These are phyloP conservation scores for Microsporum audouinii DNA, from an alignment of 2,329 filamentous ascomycete species.

Conservation along the genomic window DNA sequence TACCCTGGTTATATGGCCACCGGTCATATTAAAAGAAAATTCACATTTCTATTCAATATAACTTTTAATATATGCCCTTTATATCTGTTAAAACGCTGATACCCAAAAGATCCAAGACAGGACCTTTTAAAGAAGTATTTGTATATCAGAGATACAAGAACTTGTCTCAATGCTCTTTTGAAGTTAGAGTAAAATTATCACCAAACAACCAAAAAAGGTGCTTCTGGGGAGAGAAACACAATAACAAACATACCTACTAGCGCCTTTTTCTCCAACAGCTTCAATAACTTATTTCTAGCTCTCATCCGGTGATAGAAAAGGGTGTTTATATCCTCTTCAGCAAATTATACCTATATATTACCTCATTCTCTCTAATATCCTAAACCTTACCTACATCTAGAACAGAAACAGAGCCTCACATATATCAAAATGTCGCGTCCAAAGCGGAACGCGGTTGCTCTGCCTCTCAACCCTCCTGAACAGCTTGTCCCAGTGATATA, in stretches of 20 bases:
- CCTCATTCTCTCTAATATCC: too few relatives aligned
- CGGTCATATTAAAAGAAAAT: not conserved
- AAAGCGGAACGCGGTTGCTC: not conserved
- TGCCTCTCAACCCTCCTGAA: not conserved
- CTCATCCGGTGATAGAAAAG: not conserved
- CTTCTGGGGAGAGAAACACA: not conserved
- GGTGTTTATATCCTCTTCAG: not conserved
- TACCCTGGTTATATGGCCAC: not conserved
- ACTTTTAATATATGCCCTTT: not conserved
- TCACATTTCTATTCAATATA: not conserved
- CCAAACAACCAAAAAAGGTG: not conserved
- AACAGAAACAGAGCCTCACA: too few relatives aligned
- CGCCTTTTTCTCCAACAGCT: not conserved
- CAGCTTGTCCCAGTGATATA: conserved; percentile 2
- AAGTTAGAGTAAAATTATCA: too few relatives aligned
- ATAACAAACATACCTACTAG: not conserved
- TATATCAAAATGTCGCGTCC: not conserved
- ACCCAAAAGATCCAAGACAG: not conserved
- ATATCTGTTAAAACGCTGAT: not conserved
- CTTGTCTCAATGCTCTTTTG: too few relatives aligned
- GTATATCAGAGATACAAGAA: not conserved
- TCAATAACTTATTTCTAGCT: not conserved
- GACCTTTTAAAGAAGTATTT: not conserved
- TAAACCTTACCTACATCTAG: too few relatives aligned
- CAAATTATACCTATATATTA: not conserved